phyloP scores from a whole-genome alignment of 2,329 filamentous ascomycete species.

The Epichloe glyceriae region DNA sequence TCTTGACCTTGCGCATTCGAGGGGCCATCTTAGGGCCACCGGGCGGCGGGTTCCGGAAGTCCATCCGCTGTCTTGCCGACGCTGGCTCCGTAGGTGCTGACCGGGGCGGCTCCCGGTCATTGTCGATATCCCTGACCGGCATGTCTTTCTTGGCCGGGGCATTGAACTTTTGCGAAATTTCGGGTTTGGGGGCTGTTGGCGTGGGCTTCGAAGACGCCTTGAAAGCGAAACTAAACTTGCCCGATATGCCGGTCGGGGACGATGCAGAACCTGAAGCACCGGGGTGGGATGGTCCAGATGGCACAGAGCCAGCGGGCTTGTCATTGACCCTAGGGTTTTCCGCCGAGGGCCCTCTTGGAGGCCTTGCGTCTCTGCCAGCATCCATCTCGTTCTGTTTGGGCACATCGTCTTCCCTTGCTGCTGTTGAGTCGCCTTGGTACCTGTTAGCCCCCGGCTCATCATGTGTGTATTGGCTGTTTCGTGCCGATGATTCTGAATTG shows the following conservation, averaged over 20 bases:
- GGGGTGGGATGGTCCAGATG: neutral
- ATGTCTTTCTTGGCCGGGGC: constrained; percentile 35
- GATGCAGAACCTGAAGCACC: constrained; percentile 32
- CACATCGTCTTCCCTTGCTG: neutral
- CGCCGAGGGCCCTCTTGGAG: neutral
- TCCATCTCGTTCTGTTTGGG: neutral
- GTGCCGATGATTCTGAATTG: constrained; percentile 11
- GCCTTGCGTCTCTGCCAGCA: neutral
- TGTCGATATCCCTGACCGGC: constrained; percentile 12
- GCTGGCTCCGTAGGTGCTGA: constrained; percentile 41
- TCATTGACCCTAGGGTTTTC: neutral
- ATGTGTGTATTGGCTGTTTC: constrained; percentile 6
- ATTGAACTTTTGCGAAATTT: constrained; percentile 58
- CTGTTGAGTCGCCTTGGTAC: constrained; percentile 8
- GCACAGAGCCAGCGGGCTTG: constrained; percentile 3
- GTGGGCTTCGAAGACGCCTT: constrained; percentile 56
- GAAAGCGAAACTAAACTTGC: constrained; percentile 88
- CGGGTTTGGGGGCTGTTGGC: constrained; percentile 45
- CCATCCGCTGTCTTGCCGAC: constrained; percentile 29
- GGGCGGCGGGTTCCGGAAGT: constrained; percentile 18
- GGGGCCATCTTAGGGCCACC: constrained; percentile 26
- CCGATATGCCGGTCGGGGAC: constrained; percentile 31
- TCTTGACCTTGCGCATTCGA: constrained; percentile 50
- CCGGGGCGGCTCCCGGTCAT: constrained; percentile 34
- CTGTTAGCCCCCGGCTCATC: constrained; percentile 9